phyloP scores from a whole-genome alignment of 306 rosid species.

The Amphicarpaea edgeworthii region DNA sequence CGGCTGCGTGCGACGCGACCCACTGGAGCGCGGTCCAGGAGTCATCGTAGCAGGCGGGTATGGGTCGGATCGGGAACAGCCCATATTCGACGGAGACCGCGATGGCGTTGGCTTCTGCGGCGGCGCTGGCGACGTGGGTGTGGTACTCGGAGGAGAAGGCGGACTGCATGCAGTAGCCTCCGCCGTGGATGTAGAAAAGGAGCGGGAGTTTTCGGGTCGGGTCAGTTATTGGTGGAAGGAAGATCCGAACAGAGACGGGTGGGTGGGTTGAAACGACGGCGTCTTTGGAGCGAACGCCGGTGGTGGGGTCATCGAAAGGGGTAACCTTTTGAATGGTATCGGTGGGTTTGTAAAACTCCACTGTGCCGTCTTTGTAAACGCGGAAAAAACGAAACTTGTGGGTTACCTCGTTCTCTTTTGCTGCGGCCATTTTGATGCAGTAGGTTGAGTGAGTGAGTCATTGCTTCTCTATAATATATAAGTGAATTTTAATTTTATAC shows the following conservation, averaged over 20 bases:
- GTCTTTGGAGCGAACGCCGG: slow-evolving; percentile 57
- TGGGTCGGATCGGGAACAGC: slow-evolving; percentile 27
- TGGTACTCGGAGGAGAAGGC: slow-evolving; percentile 47
- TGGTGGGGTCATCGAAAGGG: slow-evolving; percentile 46
- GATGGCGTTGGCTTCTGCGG: slow-evolving; percentile 17
- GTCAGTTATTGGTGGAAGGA: slow-evolving; percentile 38
- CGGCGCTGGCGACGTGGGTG: slow-evolving; percentile 24
- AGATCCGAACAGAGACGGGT: slow-evolving; percentile 46
- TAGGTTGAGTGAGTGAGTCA: too few species aligned
- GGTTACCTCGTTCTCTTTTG: slow-evolving; percentile 6
- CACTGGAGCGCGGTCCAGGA: slow-evolving; percentile 62
- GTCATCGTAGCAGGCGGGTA: slow-evolving; percentile 34
- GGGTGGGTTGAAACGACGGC: slow-evolving; percentile 45
- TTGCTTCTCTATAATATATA: too few species aligned
- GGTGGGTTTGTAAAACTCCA: not conserved
- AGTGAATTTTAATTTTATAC: too few species aligned
- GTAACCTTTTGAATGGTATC: slow-evolving; percentile 40
- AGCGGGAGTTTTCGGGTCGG: slow-evolving; percentile 41
- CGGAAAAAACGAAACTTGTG: slow-evolving; percentile 42
- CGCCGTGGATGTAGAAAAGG: slow-evolving; percentile 53
- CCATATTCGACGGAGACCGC: slow-evolving; percentile 35
- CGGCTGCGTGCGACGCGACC: slow-evolving; percentile 45
- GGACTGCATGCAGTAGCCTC: slow-evolving; percentile 47
- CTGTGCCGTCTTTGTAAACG: slow-evolving; percentile 54
- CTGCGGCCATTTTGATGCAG: too few species aligned